Evolutionary conservation across 305 asterid species (phyloP).

Genomic region (Solanum hybrid): DNA sequence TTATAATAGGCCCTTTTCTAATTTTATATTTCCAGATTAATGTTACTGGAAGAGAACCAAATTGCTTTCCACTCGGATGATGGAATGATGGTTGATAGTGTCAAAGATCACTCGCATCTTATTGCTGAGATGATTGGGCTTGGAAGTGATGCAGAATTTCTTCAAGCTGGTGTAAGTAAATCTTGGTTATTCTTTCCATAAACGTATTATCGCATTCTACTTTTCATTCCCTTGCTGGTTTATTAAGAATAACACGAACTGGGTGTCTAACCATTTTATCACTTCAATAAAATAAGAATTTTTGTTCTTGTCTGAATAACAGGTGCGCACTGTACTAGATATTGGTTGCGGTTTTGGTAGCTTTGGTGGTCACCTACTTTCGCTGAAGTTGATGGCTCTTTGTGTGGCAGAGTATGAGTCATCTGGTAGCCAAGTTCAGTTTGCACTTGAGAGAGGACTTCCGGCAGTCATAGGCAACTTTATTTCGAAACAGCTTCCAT

Average conservation of each 20-base stretch:
- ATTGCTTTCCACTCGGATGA: constrained; percentile 87
- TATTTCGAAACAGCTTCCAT: constrained; percentile 75
- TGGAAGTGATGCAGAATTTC: constrained; percentile 67
- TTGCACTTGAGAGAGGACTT: constrained; percentile 97
- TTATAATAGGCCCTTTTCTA: neutral
- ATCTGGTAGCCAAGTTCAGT: constrained; percentile 97
- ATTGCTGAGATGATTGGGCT: constrained; percentile 91
- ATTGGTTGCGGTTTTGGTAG: constrained; percentile 98
- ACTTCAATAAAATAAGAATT: neutral
- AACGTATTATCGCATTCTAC: neutral
- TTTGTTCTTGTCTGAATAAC: constrained; percentile 19
- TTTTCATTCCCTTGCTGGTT: neutral
- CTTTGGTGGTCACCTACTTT: constrained; percentile 83
- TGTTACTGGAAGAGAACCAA: constrained; percentile 95
- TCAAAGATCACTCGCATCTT: constrained; percentile 77
- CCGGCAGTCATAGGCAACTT: constrained; percentile 90
- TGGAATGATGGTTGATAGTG: constrained; percentile 65
- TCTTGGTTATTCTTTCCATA: neutral
- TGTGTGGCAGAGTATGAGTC: constrained; percentile 87
- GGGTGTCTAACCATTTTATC: neutral
- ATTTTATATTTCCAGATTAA: constrained; percentile 43
- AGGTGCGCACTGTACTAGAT: constrained; percentile 84
- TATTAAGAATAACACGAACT: neutral
- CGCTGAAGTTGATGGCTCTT: constrained; percentile 80
- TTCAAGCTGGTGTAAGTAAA: constrained; percentile 76